phyloP scores from a whole-genome alignment of 345 rosid species.

The Clarkia xantiana region DNA sequence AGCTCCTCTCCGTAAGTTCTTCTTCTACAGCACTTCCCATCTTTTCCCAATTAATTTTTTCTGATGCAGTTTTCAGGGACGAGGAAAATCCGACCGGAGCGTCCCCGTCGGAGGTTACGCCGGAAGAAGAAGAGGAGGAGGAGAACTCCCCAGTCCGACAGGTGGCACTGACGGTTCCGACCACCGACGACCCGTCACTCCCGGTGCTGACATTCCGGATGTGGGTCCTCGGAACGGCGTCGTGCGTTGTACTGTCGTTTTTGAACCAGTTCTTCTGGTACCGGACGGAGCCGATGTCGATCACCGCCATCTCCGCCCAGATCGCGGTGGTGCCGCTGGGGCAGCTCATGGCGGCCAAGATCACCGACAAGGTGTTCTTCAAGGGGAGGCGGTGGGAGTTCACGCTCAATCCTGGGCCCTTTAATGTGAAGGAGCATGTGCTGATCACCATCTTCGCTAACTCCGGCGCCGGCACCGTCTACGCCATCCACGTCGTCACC shows the following conservation, averaged over 20 bases:
- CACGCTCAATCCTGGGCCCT: slow-evolving; percentile 86
- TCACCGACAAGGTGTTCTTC: slow-evolving; percentile 55
- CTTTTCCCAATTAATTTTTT: neutral
- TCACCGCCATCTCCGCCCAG: slow-evolving; percentile 94
- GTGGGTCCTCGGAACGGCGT: slow-evolving; percentile 81
- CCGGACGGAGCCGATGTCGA: slow-evolving; percentile 78
- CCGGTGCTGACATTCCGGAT: slow-evolving; percentile 81
- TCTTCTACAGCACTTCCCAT: neutral
- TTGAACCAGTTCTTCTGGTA: slow-evolving; percentile 97
- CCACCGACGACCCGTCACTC: slow-evolving; percentile 71
- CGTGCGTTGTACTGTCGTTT: slow-evolving; percentile 64
- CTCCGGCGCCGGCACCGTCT: slow-evolving; percentile 90
- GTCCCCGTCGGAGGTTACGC: slow-evolving; percentile 8
- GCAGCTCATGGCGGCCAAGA: slow-evolving; percentile 69
- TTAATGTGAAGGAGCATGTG: slow-evolving; percentile 93
- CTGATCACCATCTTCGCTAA: slow-evolving; percentile 87
- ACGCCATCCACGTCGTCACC: slow-evolving; percentile 75
- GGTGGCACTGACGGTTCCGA: slow-evolving; percentile 85
- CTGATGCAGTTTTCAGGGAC: slow-evolving; percentile 17
- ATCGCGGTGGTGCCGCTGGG: slow-evolving; percentile 92
- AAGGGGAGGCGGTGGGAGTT: slow-evolving; percentile 60
- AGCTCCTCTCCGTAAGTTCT: slow-evolving; percentile 33
- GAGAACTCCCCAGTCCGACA: slow-evolving; percentile 79
- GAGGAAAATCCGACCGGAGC: slow-evolving; percentile 8
- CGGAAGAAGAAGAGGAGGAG: slow-evolving; percentile 11